Evolutionary conservation across 805 yeast genomes (phyloP), one percentile per base, ranked within the genome.

Genomic region (Allodekkera sacchari): DNA sequence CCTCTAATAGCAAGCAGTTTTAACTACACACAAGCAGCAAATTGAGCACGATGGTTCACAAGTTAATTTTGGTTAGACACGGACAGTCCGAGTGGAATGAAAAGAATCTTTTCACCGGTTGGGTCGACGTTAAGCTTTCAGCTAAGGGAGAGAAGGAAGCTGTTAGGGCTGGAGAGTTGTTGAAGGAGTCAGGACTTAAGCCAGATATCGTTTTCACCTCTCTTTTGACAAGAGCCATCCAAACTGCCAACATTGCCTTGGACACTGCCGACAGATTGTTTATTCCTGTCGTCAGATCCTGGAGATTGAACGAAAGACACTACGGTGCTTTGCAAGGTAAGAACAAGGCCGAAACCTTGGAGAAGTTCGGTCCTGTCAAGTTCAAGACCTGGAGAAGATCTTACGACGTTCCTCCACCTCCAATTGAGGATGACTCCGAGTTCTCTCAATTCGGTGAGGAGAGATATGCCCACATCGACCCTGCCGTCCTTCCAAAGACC

Each of bases 31-130:
- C 13, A 23, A 28, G 23, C 13, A 9, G 19, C 14, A 28, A 28
- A 11, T 19, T 19, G 4, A 11, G 12, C 22, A 46, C 35, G 40
- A 50, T 47, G 56, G 55, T 55, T 37, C 56, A 47, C 38, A 85
- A 83, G 65, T 73, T 88, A 64, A 77, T 88, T 59, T 73, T 88
- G 59, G 87, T 89, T 50, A 88, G 97, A 74, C 97, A 88, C 88
- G 97, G 97, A 55, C 95, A 89, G 74, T 83, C 95, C 68, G 96
- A 84, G 64, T 88, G 97, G 97, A 88, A 88, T 66, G 95, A 85
- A 66, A 84, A 85, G 73, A 89, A 88, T 76, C 73, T 88, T 50
- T 88, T 88, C 81, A 88, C 96, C 63, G 97, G 97, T 57, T 88
- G 97, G 97, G 96, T 89, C 43, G 97, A 88, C 64, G 94, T 85